phyloP scores from a whole-genome alignment of 371 early-diverging fungal genomes.

The Rhizomucor pusillus region DNA sequence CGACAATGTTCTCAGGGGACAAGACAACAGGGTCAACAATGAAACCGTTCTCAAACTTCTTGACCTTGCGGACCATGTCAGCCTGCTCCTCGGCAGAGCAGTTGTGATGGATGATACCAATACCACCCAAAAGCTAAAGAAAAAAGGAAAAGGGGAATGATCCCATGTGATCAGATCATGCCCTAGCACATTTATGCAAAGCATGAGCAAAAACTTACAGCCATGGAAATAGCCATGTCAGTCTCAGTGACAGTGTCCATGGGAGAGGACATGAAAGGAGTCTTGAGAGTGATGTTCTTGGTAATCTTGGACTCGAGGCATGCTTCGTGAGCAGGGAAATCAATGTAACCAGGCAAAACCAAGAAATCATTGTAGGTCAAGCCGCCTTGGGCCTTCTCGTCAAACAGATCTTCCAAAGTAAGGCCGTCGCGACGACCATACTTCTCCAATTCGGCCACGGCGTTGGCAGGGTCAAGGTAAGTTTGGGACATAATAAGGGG shows the following conservation, averaged over 20 bases:
- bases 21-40: slow-evolving; percentile 92
- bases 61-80: slow-evolving; percentile 96
- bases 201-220: slow-evolving; percentile 52
- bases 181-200: background rate
- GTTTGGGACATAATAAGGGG: slow-evolving; percentile 14
- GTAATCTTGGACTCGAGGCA: slow-evolving; percentile 82
- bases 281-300: slow-evolving; percentile 82
- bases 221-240: slow-evolving; percentile 97
- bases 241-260: slow-evolving; percentile 99
- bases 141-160: slow-evolving; percentile 7
- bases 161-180: background rate
- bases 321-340: slow-evolving; percentile 84
- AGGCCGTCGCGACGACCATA: slow-evolving; percentile 71
- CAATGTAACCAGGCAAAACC: slow-evolving; percentile 93
- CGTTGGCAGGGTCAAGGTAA: slow-evolving; percentile 45
- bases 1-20: slow-evolving; percentile 80
- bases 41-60: slow-evolving; percentile 98
- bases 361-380: slow-evolving; percentile 98
- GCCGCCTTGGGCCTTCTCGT: slow-evolving; percentile 74
- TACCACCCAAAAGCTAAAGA: slow-evolving; percentile 80
- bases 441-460: slow-evolving; percentile 36
- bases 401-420: slow-evolving; percentile 71
- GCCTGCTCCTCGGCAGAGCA: slow-evolving; percentile 94
- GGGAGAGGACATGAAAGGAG: slow-evolving; percentile 91
- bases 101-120: slow-evolving; percentile 98